These are phyloP conservation scores for Haematococcus lacustris DNA, from an alignment of 139 green algal genomes.

Conservation along the genomic window DNA sequence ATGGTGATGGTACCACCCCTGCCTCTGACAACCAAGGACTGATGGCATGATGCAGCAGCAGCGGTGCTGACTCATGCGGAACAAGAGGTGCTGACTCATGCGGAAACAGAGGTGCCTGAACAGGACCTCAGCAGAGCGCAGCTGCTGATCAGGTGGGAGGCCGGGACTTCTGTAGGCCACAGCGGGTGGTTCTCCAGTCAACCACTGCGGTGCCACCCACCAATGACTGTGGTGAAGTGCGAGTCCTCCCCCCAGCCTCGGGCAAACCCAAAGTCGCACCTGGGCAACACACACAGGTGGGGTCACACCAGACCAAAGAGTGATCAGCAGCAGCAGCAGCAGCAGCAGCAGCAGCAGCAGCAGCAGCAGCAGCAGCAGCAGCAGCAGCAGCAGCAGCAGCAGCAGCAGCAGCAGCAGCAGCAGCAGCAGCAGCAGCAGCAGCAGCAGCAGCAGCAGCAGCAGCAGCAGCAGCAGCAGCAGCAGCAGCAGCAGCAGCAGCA, in stretches of 20 bases:
- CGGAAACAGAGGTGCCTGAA: neutral
- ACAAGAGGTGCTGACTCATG: neutral
- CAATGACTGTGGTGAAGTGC: constrained; percentile 69
- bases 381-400: no score
- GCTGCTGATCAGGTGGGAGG: no score
- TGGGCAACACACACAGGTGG: constrained; percentile 65
- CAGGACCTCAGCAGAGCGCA: neutral
- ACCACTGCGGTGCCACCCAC: neutral
- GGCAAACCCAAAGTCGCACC: constrained; percentile 40
- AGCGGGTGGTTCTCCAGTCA: neutral
- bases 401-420: no score
- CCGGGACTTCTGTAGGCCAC: no score
- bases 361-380: no score
- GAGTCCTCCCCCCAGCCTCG: constrained; percentile 40
- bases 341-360: neutral
- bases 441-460: no score
- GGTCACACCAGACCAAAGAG: constrained; percentile 14
- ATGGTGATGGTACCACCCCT: no score
- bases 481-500: no score
- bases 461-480: no score
- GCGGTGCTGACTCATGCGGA: no score
- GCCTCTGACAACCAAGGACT: neutral
- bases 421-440: no score
- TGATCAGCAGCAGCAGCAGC: neutral
- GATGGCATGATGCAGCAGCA: no score